Evolutionary conservation across 345 rosid genomes (phyloP), one percentile per base, ranked within the genome.

Genomic region (Limnanthes douglasii): DNA sequence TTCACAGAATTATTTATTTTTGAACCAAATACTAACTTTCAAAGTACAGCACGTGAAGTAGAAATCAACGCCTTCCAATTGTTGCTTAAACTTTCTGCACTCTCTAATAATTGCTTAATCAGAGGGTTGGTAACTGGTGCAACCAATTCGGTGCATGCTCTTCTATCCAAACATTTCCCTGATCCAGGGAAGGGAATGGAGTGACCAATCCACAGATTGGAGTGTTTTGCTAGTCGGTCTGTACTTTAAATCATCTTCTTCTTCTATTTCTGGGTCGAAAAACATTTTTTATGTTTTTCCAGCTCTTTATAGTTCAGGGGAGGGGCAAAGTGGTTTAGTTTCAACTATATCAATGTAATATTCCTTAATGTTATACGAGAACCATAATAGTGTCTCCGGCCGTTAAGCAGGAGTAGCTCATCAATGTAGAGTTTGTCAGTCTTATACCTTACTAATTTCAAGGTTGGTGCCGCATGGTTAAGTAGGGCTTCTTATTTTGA

Each of bases 371-470:
- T 78, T 78, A 30, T 73, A 78, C 5, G 70, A n/a, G 64, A 59
- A 73, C 70, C 78, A 78, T 70, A 29, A 78, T 60, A 0, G 72
- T 65, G 31, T 78, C 79, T 0, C 88, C 82, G 4, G 36, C 54
- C 12, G 88, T 78, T 44, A 78, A 62, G 60, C 83, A 78, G 31
- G 88, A 70, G 57, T 78, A 78, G 50, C 55, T 73, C 61, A 82
- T 62, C 39, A 78, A 48, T 3, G 88, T 47, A 9, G 72, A n/a
- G n/a, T n/a, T n/a, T n/a, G n/a, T n/a, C n/a, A n/a, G n/a, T n/a
- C n/a, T n/a, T n/a, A n/a, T n/a, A n/a, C n/a, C n/a, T n/a, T n/a
- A n/a, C n/a, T n/a, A n/a, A n/a, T n/a, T n/a, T n/a, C n/a, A n/a
- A n/a, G n/a, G n/a, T n/a, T n/a, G n/a, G n/a, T n/a, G n/a, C n/a